A percentile compares a stretch with the other conserved stretches of the same genome.
Conservation (phyloP, 2,329 filamentous ascomycete species). For the Curvularia sp. region DNA sequence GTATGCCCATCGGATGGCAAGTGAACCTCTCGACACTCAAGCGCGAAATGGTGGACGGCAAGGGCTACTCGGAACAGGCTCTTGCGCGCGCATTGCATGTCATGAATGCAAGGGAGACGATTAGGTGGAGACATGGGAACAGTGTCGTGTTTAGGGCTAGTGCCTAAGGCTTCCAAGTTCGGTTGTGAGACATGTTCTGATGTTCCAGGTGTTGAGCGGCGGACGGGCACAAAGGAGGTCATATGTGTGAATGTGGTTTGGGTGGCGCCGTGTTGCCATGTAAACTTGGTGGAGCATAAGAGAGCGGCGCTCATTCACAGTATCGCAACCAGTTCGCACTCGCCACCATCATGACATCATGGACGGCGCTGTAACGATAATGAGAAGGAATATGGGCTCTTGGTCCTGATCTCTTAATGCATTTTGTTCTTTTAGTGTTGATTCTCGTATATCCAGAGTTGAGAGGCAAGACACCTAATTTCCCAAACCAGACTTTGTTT, state of each 20-base stretch:
- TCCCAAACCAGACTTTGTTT: not conserved
- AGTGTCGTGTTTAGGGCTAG: constrained; percentile 35
- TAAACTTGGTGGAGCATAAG: not conserved
- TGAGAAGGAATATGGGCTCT: not conserved
- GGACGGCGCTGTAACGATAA: not conserved
- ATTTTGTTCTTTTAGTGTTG: not conserved
- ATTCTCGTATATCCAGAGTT: not conserved
- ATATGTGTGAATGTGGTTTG: not conserved
- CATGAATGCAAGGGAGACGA: constrained; percentile 84
- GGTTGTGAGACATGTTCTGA: no score
- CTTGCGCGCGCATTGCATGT: constrained; percentile 86
- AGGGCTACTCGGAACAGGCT: constrained; percentile 86
- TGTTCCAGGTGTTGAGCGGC: not conserved
- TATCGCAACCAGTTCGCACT: not conserved
- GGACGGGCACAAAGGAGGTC: not conserved
- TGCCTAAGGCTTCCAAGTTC: constrained; percentile 13
- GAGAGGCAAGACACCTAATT: not conserved
- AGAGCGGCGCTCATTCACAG: not conserved
- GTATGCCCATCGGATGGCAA: constrained; percentile 93
- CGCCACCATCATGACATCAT: not conserved
- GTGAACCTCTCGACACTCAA: constrained; percentile 86
- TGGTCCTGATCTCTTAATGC: not conserved
- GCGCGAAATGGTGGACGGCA: constrained; percentile 89
- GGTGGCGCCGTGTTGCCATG: not conserved
- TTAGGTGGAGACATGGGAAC: constrained; percentile 76